These are phyloP conservation scores for Gyromitra esculenta DNA, from an alignment of 2,329 filamentous ascomycete species.

Conservation along the genomic window DNA sequence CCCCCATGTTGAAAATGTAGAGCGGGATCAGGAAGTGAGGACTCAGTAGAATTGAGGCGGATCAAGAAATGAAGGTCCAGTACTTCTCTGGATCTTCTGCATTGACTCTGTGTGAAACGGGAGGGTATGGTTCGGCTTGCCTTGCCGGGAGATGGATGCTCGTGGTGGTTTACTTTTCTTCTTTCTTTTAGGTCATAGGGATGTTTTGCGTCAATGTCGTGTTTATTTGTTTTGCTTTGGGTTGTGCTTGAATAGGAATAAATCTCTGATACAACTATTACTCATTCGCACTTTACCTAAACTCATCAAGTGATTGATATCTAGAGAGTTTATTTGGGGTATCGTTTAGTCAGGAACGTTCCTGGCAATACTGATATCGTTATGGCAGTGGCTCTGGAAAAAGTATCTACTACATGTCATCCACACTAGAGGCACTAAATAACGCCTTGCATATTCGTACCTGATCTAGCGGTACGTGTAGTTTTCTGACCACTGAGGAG, in stretches of 20 bases:
- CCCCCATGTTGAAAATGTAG: constrained; percentile 78
- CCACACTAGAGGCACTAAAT: neutral
- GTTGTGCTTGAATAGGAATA: constrained; percentile 10
- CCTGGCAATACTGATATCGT: neutral
- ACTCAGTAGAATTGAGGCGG: constrained; percentile 71
- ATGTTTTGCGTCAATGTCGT: neutral
- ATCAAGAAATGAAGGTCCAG: constrained; percentile 76
- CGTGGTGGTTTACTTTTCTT: constrained; percentile 22
- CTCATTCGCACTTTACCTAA: neutral
- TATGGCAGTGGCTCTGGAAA: neutral
- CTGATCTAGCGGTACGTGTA: neutral
- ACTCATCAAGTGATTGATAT: neutral
- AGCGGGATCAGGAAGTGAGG: constrained; percentile 75
- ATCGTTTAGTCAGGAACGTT: neutral
- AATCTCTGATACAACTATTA: constrained; percentile 9
- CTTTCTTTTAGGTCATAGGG: constrained; percentile 2
- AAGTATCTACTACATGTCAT: neutral
- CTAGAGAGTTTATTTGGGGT: neutral
- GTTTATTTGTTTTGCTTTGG: constrained; percentile 16
- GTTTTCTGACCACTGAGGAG: neutral
- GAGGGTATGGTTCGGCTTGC: neutral
- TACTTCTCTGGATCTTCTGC: constrained; percentile 61
- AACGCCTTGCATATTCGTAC: neutral
- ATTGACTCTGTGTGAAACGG: neutral
- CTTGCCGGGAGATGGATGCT: constrained; percentile 2